Base-by-base conservation (phyloP, 768 basidiomycete genomes). In the Rhodotorula sphaerocarpa region DNA sequence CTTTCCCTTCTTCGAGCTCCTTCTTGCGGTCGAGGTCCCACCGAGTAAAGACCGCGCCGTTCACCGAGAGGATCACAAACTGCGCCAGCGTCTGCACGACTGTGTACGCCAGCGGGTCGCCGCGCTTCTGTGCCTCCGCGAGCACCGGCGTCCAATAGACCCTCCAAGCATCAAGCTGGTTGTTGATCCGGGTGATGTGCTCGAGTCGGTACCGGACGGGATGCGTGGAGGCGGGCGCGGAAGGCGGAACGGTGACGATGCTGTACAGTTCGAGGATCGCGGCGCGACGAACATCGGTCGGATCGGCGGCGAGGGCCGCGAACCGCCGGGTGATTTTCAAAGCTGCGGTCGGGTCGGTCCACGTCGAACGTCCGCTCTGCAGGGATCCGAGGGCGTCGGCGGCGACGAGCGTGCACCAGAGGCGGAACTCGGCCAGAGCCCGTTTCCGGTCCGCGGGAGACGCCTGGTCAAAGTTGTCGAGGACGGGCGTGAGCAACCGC, bases 51-150 rank as follows among this genome's bases (percentile, higher is more conserved):
- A 59, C 59, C 6, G 55, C 65, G 4, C 59, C 65, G 34, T 66
- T 60, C 28, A 66, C 65, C n/a, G 65, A 52, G 11, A 66, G 41
- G 5, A 52, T 33, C 15, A 66, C 59, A 44, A 66, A 66, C 18
- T 56, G 56, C 21, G 59, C 55, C 3, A 55, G 25, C 7, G 53
- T 55, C 41, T 59, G 45, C 41, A 56, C 54, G 12, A 66, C 65
- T 2, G 65, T 61, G 46, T 66, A 66, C 6, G 65, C 65, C 3
- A 66, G 36, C 28, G 59, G 59, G 25, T 66, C 65, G 15, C 65
- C 65, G 33, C 46, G 42, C 3, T 30, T 36, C 36, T 66, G 59
- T 27, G 56, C 60, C 7, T 59, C 61, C n/a, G 46, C 27, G 25
- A 67, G 57, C 1, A 67, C 30, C 23, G 65, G 65, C 50, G 36